phyloP scores from a whole-genome alignment of 148 eudicot genomes.

The Rhododendron mucronatum region DNA sequence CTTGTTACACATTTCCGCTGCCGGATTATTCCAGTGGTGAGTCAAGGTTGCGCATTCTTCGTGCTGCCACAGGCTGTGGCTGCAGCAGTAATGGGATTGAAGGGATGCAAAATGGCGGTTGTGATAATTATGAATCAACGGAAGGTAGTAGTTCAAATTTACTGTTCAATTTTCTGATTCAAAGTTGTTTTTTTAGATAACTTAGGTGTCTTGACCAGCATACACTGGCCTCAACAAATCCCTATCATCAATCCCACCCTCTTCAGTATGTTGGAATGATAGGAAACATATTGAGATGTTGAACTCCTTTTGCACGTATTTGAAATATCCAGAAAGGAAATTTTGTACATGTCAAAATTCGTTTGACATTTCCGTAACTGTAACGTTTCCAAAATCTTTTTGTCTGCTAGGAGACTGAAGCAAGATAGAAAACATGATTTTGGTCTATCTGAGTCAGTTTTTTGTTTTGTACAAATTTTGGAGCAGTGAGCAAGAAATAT shows the following conservation, averaged over 20 bases:
- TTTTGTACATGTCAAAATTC: not conserved
- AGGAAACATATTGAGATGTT: not conserved
- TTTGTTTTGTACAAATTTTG: not conserved
- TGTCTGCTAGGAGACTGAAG: not conserved
- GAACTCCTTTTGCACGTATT: not conserved
- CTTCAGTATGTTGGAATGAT: not conserved
- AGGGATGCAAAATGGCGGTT: not conserved
- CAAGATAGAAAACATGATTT: not conserved
- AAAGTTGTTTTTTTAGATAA: not conserved
- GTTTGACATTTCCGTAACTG: not conserved
- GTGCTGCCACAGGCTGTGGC: not conserved
- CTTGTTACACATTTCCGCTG: conserved; percentile 42
- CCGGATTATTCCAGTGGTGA: conserved; percentile 1
- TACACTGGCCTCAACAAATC: not conserved
- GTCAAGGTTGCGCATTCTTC: conserved; percentile 24
- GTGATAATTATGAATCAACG: conserved; percentile 14
- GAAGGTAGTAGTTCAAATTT: conserved; percentile 10
- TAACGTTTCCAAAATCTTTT: not conserved
- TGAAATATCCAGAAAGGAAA: not conserved
- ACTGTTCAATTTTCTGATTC: not conserved
- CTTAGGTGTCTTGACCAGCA: not conserved
- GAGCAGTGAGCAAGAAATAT: conserved; percentile 28
- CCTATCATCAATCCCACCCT: not conserved
- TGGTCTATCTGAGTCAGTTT: not conserved
- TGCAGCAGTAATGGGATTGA: conserved; percentile 12